Evolutionary conservation across 768 basidiomycete species (phyloP), one percentile per base, ranked within the genome.

Genomic region (Lentinula lateritia): DNA sequence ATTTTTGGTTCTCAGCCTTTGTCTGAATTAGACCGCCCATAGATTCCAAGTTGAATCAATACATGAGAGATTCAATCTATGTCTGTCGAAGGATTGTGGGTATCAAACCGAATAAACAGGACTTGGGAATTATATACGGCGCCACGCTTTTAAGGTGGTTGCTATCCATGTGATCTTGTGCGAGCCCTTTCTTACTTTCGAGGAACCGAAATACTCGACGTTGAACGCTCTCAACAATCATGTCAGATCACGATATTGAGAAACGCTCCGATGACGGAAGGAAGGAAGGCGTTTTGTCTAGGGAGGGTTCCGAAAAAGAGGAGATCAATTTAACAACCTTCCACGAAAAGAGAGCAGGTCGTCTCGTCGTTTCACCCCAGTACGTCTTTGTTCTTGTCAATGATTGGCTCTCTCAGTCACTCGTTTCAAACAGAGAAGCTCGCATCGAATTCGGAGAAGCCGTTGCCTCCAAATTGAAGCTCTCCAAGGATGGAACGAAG

Each of bases 361-460:
- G 86, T 18, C 72, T 88, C 45, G 82, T 88, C 55, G 74, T 88
- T 12, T 85, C 88, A 69, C 85, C 86, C 12, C 72, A 76, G 86
- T 85, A 54, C 35, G 38, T 16, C 45, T 15, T 16, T n/a, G 15
- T 50, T 39, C 16, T 55, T 38, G 10, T 16, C 45, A 10, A 3
- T 39, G 6, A 5, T 9, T 13, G 38, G 32, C 43, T 46, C 1
- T 32, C 9, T 41, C 6, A n/a, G 6, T 16, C 52, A 60, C 34
- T 50, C 34, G 9, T 50, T n/a, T 38, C 9, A 50, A 8, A 13
- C 63, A 86, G 84, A 46, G 87, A 90, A 72, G 88, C 88, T 0
- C 76, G 74, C 66, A 72, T 81, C 60, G 87, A 87, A 70, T 81
- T 87, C 52, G 87, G 87, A 9, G 81, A 82, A 23, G 73, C 72